Conservation (phyloP, 176 grass and related monocot genomes). For the Miscanthus lutarioriparius region DNA sequence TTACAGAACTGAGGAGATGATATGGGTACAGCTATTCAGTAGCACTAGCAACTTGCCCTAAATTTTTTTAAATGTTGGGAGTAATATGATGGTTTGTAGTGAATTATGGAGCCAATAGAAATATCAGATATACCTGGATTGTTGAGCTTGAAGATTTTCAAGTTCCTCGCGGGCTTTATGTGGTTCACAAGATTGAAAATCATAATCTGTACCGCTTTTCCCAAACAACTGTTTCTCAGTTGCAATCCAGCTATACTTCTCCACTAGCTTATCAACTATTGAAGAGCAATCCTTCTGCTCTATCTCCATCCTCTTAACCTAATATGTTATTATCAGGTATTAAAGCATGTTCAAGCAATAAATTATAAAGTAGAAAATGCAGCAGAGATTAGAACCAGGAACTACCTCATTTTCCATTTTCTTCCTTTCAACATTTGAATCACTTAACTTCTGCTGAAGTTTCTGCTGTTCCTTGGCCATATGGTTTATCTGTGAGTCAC, state of each 20-base stretch:
- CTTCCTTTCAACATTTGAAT: slow-evolving; percentile 81
- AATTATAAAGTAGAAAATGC: slow-evolving; percentile 24
- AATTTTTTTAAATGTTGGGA: not conserved
- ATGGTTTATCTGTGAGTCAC: slow-evolving; percentile 75
- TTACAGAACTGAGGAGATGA: slow-evolving; percentile 6
- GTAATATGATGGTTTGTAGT: not conserved
- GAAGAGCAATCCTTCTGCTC: slow-evolving; percentile 95
- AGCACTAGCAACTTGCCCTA: not conserved
- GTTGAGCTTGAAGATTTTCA: slow-evolving; percentile 79
- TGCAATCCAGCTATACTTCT: slow-evolving; percentile 90
- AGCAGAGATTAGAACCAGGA: slow-evolving; percentile 25
- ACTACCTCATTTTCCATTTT: slow-evolving; percentile 97
- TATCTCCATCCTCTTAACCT: slow-evolving; percentile 96
- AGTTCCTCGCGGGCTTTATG: slow-evolving; percentile 71
- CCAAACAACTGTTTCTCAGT: slow-evolving; percentile 97
- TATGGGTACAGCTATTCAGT: slow-evolving; percentile 22
- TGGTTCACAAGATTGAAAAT: slow-evolving; percentile 75
- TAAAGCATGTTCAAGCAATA: not conserved
- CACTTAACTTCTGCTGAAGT: slow-evolving; percentile 77
- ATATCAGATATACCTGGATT: slow-evolving; percentile 65
- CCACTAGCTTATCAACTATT: slow-evolving; percentile 79
- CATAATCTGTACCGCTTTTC: slow-evolving; percentile 86
- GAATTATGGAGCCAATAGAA: slow-evolving; percentile 11
- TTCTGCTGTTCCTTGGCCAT: slow-evolving; percentile 73
- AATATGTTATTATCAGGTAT: slow-evolving; percentile 28